These are phyloP conservation scores for Podospora conica DNA, from an alignment of 495 filamentous ascomycete genomes.

Conservation along the genomic window DNA sequence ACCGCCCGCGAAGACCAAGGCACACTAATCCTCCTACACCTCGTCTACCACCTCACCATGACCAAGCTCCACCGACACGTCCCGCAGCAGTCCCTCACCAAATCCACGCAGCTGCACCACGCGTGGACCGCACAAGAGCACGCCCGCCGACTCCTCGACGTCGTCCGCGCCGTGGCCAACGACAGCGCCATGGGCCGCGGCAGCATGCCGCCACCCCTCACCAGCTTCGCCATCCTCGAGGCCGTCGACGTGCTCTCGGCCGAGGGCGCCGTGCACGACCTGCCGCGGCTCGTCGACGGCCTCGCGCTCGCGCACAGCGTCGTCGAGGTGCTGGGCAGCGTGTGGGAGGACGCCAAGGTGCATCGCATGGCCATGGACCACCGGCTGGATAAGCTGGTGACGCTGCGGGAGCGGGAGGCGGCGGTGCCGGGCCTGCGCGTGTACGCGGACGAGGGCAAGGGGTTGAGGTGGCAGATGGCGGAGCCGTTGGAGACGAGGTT, in stretches of 20 bases:
- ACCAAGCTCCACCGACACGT: slow-evolving; percentile 59
- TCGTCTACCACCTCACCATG: slow-evolving; percentile 54
- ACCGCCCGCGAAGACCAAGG: slow-evolving; percentile 23
- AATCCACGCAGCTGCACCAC: slow-evolving; percentile 4
- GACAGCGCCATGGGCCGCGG: slow-evolving; percentile 6
- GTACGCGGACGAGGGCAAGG: slow-evolving; percentile 7
- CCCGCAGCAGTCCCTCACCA: slow-evolving; percentile 11
- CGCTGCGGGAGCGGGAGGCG: slow-evolving; percentile 12
- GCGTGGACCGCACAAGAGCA: slow-evolving; percentile 17
- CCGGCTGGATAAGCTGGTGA: slow-evolving; percentile 17
- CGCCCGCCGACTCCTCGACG: slow-evolving; percentile 17
- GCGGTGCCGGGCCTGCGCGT: slow-evolving; percentile 6
- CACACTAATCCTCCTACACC: slow-evolving; percentile 53
- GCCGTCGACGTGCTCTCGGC: slow-evolving; percentile 25
- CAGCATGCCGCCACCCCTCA: slow-evolving; percentile 18
- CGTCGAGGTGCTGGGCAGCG: slow-evolving; percentile 15
- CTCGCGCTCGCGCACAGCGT: slow-evolving; percentile 19
- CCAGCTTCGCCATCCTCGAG: slow-evolving; percentile 22
- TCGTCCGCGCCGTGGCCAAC: slow-evolving; percentile 19
- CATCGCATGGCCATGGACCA: slow-evolving; percentile 20
- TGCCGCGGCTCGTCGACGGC: slow-evolving; percentile 16
- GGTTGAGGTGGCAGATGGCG: slow-evolving; percentile 21
- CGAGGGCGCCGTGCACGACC: slow-evolving; percentile 17
- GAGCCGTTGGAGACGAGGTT: slow-evolving; percentile 22
- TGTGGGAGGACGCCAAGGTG: slow-evolving; percentile 22